Conservation (phyloP, 176 grass and related monocot genomes). For the Juncus effusus region DNA sequence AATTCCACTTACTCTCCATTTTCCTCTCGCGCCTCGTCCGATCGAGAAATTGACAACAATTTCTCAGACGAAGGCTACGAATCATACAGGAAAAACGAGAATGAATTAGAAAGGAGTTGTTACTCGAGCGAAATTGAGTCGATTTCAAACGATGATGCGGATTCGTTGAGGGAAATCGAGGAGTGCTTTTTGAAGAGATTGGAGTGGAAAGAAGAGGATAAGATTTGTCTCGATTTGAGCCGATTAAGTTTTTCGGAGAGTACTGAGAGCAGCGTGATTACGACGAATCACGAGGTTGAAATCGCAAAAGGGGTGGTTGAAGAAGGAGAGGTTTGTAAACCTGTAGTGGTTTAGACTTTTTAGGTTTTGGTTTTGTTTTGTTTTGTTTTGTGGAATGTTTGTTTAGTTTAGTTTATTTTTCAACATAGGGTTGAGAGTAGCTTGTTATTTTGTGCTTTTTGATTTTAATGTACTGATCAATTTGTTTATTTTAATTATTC, state of each 20-base stretch:
- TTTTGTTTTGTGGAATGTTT: constrained; percentile 2
- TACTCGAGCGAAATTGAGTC: constrained; percentile 31
- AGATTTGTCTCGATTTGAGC: not conserved
- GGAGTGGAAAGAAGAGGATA: constrained; percentile 39
- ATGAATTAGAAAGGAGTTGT: not conserved
- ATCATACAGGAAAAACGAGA: constrained; percentile 33
- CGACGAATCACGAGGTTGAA: not conserved
- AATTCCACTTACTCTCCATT: constrained; percentile 52
- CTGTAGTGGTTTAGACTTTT: constrained; percentile 10
- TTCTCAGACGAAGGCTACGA: constrained; percentile 31
- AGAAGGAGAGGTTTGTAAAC: constrained; percentile 21
- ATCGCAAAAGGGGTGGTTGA: constrained; percentile 1
- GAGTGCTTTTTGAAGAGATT: constrained; percentile 62
- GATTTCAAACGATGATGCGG: not conserved
- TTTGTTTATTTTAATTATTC: too few species aligned
- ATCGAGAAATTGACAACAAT: constrained; percentile 41
- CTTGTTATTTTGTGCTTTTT: constrained; percentile 12
- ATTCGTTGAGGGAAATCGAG: constrained; percentile 50
- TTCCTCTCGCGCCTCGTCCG: constrained; percentile 33
- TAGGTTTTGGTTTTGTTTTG: constrained; percentile 9
- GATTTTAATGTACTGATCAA: not conserved
- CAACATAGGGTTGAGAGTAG: constrained; percentile 31
- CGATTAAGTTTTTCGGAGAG: constrained; percentile 17
- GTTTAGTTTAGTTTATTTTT: not conserved
- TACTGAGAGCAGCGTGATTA: constrained; percentile 17